A percentile compares a stretch with the other conserved stretches of the same genome.
phyloP scores from a whole-genome alignment of 371 early-diverging fungal genomes.

The Rhizopus sp. region DNA sequence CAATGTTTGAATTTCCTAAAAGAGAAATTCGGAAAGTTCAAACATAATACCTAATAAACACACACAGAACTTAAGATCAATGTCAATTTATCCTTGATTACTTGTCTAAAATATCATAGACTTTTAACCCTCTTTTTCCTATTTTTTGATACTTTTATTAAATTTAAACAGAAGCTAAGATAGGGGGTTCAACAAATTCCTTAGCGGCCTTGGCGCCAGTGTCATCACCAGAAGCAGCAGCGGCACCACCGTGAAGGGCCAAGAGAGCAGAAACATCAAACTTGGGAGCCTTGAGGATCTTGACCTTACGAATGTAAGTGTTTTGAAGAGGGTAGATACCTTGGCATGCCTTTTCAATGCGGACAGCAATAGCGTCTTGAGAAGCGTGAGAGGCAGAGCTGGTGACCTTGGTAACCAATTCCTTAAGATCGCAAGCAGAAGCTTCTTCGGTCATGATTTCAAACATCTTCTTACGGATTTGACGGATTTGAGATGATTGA shows the following conservation, averaged over 20 bases:
- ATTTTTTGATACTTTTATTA: conserved; percentile 7
- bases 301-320: conserved; percentile 98
- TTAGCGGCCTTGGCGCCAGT: conserved; percentile 71
- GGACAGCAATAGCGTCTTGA: conserved; percentile 87
- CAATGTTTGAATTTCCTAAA: no score
- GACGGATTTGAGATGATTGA: conserved; percentile 94
- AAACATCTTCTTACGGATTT: conserved; percentile 99
- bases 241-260: conserved; percentile 89
- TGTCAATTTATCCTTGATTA: no score
- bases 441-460: conserved; percentile 96
- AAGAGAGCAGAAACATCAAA: conserved; percentile 94
- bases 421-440: conserved; percentile 90
- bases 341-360: conserved; percentile 97
- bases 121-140: neutral
- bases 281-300: conserved; percentile 99
- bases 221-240: conserved; percentile 71
- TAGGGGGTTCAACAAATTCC: conserved; percentile 84
- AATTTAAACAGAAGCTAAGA: conserved; percentile 74
- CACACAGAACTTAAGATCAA: no score
- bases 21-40: no score
- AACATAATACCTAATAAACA: no score
- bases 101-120: conserved; percentile 2
- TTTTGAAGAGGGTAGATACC: conserved; percentile 99
- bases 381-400: conserved; percentile 51
- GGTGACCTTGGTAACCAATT: conserved; percentile 95